Percentiles rank a stretch among this genome's conserved stretches.
Conservation (phyloP, 78 protist species). For the Cavenderia fasciculata region DNA sequence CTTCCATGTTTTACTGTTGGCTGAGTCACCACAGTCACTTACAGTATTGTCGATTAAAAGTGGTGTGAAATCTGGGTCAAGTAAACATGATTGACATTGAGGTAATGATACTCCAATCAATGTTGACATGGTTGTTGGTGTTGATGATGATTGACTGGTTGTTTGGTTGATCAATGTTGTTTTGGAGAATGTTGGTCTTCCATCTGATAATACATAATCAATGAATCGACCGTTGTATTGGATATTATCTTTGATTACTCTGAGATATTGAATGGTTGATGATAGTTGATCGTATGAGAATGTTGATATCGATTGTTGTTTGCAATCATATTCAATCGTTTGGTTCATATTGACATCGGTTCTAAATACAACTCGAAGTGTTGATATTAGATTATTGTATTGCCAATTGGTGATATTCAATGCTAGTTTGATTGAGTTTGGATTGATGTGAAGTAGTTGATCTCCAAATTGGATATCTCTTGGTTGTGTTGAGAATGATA, state of each 20-base stretch:
- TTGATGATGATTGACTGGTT: not conserved
- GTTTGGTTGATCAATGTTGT: constrained; percentile 4
- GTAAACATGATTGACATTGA: too few species aligned
- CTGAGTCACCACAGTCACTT: too few species aligned
- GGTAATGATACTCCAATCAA: not conserved
- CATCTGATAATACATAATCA: constrained; percentile 21
- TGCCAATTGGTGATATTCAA: constrained; percentile 17
- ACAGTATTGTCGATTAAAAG: too few species aligned
- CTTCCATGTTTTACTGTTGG: not conserved
- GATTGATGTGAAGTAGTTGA: not conserved
- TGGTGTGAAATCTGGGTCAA: too few species aligned
- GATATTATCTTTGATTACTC: constrained; percentile 10
- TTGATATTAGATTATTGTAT: not conserved
- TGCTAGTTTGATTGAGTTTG: constrained; percentile 27
- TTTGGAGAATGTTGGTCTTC: not conserved
- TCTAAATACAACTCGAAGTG: constrained; percentile 23
- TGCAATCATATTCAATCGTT: too few species aligned
- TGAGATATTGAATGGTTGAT: not conserved
- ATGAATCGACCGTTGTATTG: constrained; percentile 15
- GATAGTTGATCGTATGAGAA: too few species aligned
- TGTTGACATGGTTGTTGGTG: not conserved
- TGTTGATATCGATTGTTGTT: too few species aligned
- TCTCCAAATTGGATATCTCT: constrained; percentile 25
- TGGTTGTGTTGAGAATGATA: too few species aligned
- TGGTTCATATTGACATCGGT: not conserved